Conservation (phyloP, 805 yeast genomes). For the Jamesozyma lodderae region DNA sequence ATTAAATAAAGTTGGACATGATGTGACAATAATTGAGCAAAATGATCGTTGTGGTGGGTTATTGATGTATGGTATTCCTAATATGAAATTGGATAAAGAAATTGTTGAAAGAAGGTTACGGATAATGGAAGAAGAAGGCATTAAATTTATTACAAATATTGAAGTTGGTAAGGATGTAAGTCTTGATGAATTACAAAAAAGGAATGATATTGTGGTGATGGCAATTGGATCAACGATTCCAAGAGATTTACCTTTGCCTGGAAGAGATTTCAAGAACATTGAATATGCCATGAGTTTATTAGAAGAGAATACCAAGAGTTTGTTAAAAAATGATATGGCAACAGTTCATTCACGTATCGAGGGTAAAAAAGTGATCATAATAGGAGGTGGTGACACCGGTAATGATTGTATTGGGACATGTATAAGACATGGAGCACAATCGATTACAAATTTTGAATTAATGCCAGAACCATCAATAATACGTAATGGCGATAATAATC, state of each 20-base stretch:
- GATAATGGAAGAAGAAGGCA: slow-evolving; percentile 82
- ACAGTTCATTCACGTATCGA: slow-evolving; percentile 53
- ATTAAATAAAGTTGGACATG: slow-evolving; percentile 91
- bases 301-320: slow-evolving; percentile 80
- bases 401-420: slow-evolving; percentile 97
- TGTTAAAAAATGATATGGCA: slow-evolving; percentile 71
- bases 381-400: slow-evolving; percentile 99
- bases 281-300: slow-evolving; percentile 91
- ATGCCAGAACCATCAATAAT: slow-evolving; percentile 87
- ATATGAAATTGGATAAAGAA: slow-evolving; percentile 92
- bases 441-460: slow-evolving; percentile 88
- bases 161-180: slow-evolving; percentile 79
- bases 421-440: slow-evolving; percentile 92
- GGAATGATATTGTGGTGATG: slow-evolving; percentile 75
- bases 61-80: slow-evolving; percentile 98
- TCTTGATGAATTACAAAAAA: slow-evolving; percentile 54
- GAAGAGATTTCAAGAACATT: slow-evolving; percentile 83
- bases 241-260: slow-evolving; percentile 88
- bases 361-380: slow-evolving; percentile 89
- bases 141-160: slow-evolving; percentile 64
- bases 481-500: slow-evolving; percentile 58
- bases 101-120: slow-evolving; percentile 91
- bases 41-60: slow-evolving; percentile 94
- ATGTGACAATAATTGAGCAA: slow-evolving; percentile 86
- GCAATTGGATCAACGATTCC: slow-evolving; percentile 96